phyloP scores from a whole-genome alignment of 345 rosid genomes.

The Populus tremula region DNA sequence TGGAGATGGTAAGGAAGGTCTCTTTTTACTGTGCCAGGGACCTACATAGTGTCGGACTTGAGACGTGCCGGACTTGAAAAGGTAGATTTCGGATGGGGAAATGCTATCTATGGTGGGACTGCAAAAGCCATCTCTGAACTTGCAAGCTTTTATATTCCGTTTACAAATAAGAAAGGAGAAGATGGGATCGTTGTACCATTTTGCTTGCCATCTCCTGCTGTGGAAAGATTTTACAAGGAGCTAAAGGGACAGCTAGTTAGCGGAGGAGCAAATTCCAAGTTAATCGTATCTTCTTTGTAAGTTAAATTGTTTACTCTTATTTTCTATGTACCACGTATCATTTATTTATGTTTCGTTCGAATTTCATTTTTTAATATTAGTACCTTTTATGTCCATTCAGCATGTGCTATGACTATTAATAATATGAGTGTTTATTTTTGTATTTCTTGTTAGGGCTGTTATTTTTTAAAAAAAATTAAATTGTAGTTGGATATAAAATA shows the following conservation, averaged over 20 bases:
- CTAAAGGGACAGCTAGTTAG: background rate
- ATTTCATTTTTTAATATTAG: background rate
- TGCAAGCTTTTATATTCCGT: background rate
- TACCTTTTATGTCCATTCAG: background rate
- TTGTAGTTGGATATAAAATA: no score
- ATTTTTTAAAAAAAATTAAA: no score
- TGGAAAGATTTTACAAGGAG: slow-evolving; percentile 19
- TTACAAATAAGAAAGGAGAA: slow-evolving; percentile 14
- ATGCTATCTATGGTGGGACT: slow-evolving; percentile 11
- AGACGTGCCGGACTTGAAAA: background rate
- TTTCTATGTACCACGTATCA: no score
- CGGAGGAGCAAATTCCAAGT: background rate
- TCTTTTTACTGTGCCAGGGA: background rate
- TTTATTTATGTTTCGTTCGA: no score
- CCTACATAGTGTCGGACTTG: background rate
- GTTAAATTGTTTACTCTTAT: background rate
- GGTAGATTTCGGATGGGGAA: slow-evolving; percentile 27
- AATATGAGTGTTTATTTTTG: no score
- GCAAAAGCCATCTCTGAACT: background rate
- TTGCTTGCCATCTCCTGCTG: background rate
- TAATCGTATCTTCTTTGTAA: background rate
- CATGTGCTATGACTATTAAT: no score
- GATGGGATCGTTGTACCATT: slow-evolving; percentile 13
- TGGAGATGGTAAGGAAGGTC: slow-evolving; percentile 25
- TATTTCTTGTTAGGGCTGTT: no score